phyloP scores from a whole-genome alignment of 331 rosid species.

The Acacia concinna region DNA sequence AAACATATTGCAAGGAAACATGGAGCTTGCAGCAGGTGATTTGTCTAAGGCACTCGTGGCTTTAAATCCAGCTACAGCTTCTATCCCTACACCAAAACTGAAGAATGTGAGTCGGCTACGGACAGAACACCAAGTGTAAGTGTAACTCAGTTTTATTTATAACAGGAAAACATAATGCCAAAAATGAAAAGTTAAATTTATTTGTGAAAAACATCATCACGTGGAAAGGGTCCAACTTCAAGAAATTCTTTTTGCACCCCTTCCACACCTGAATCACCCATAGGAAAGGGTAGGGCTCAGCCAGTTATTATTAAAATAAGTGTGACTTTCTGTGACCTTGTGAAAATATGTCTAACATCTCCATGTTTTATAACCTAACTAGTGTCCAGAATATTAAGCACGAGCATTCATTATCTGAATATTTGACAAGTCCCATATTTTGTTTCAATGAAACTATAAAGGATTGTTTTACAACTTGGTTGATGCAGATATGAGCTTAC shows the following conservation, averaged over 20 bases:
- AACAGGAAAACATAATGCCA: background rate
- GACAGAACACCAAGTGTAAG: constrained; percentile 98
- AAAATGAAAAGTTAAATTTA: background rate
- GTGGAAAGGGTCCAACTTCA: constrained; percentile 2
- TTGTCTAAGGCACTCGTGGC: constrained; percentile 85
- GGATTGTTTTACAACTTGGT: constrained; percentile 32
- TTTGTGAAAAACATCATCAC: background rate
- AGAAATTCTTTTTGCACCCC: constrained; percentile 4
- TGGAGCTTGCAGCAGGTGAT: constrained; percentile 56
- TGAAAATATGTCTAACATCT: constrained; percentile 16
- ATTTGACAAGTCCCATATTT: background rate
- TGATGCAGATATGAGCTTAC: constrained; percentile 92
- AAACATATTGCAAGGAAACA: constrained; percentile 49
- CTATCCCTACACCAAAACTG: constrained; percentile 68
- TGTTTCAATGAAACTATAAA: constrained; percentile 24
- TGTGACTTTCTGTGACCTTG: constrained; percentile 8
- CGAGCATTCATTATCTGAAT: constrained; percentile 14
- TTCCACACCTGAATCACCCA: constrained; percentile 26
- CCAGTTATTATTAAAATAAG: constrained; percentile 2
- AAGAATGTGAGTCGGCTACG: constrained; percentile 84
- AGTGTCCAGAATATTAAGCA: constrained; percentile 9
- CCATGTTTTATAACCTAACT: constrained; percentile 8
- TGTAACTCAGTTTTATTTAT: constrained; percentile 20
- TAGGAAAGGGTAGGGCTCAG: constrained; percentile 12
- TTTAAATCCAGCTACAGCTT: constrained; percentile 57